Percentiles rank a stretch among this genome's conserved stretches.
Evolutionary conservation across 78 protist genomes (phyloP).

Genomic region (Chrysochromulina tobinii): DNA sequence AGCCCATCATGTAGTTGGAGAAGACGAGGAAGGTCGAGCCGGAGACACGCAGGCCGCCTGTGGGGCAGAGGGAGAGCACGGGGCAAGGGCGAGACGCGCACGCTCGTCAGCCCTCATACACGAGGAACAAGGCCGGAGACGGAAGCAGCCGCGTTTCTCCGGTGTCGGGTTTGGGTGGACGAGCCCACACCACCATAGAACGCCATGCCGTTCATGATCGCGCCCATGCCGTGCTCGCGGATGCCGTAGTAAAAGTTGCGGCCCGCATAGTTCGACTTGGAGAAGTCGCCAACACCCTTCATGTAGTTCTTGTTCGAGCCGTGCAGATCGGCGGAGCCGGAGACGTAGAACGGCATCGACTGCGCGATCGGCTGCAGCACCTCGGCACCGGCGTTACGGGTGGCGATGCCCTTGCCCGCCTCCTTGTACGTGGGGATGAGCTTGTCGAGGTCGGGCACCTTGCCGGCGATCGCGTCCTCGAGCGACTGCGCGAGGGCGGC

Average conservation of each 20-base stretch:
- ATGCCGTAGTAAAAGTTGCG: slow-evolving; percentile 96
- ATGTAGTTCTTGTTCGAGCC: slow-evolving; percentile 65
- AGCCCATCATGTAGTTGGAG: slow-evolving; percentile 80
- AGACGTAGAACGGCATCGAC: slow-evolving; percentile 53
- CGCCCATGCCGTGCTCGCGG: slow-evolving; percentile 99
- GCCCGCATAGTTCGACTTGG: slow-evolving; percentile 56
- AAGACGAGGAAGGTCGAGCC: slow-evolving; percentile 98
- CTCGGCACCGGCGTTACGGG: slow-evolving; percentile 45
- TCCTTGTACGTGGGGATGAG: slow-evolving; percentile 14
- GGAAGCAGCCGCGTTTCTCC: no score
- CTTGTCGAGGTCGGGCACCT: slow-evolving; percentile 21
- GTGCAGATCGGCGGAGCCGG: slow-evolving; percentile 76
- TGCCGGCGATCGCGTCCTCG: not conserved
- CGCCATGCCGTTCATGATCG: slow-evolving; percentile 94
- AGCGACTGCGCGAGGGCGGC: slow-evolving; percentile 36
- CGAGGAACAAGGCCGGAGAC: no score
- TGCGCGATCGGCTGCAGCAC: slow-evolving; percentile 45
- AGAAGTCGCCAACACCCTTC: slow-evolving; percentile 69
- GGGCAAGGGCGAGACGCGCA: no score
- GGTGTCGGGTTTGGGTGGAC: no score
- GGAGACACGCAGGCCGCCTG: slow-evolving; percentile 51
- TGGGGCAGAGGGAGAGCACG: not conserved
- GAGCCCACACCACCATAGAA: slow-evolving; percentile 58
- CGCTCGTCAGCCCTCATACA: no score
- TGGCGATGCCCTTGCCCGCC: not conserved